These are phyloP conservation scores for Xylariomycetidae sp. DNA, from an alignment of 2,329 filamentous ascomycete species.

Conservation along the genomic window DNA sequence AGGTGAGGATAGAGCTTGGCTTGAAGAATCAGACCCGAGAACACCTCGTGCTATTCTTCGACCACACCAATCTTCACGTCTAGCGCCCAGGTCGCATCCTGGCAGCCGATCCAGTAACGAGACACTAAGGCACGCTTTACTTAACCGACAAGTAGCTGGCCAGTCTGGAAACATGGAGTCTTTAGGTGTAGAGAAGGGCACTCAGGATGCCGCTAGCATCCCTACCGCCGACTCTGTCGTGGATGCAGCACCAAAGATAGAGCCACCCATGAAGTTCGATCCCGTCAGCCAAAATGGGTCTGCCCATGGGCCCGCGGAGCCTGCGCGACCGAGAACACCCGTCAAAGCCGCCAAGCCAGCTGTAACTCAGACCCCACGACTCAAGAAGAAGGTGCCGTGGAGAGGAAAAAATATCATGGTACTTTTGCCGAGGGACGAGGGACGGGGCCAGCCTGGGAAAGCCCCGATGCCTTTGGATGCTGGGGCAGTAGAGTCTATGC, in stretches of 20 bases:
- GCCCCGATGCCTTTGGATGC: slow-evolving; percentile 48
- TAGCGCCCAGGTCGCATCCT: slow-evolving; percentile 31
- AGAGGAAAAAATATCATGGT: slow-evolving; percentile 70
- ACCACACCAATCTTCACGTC: slow-evolving; percentile 21
- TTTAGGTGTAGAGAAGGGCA: slow-evolving; percentile 14
- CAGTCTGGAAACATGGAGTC: slow-evolving; percentile 20
- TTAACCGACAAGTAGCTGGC: slow-evolving; percentile 19
- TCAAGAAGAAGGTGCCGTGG: slow-evolving; percentile 69
- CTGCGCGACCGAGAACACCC: slow-evolving; percentile 19
- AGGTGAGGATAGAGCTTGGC: slow-evolving; percentile 40
- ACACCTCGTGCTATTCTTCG: slow-evolving; percentile 40
- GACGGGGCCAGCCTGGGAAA: slow-evolving; percentile 52
- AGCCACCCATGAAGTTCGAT: slow-evolving; percentile 28
- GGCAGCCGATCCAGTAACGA: slow-evolving; percentile 49
- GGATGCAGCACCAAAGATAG: slow-evolving; percentile 20
- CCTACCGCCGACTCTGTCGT: slow-evolving; percentile 22
- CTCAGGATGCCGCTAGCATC: slow-evolving; percentile 23
- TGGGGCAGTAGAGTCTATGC: slow-evolving; percentile 53
- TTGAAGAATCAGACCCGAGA: slow-evolving; percentile 40
- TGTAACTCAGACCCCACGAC: slow-evolving; percentile 42
- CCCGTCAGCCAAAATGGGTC: slow-evolving; percentile 24
- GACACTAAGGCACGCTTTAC: slow-evolving; percentile 40
- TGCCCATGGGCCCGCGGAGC: slow-evolving; percentile 14
- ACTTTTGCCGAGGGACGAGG: slow-evolving; percentile 60
- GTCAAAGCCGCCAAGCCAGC: slow-evolving; percentile 30